A percentile compares a stretch with the other conserved stretches of the same genome.
phyloP scores from a whole-genome alignment of 352 stramenopile genomes.

The Lagenidium giganteum region DNA sequence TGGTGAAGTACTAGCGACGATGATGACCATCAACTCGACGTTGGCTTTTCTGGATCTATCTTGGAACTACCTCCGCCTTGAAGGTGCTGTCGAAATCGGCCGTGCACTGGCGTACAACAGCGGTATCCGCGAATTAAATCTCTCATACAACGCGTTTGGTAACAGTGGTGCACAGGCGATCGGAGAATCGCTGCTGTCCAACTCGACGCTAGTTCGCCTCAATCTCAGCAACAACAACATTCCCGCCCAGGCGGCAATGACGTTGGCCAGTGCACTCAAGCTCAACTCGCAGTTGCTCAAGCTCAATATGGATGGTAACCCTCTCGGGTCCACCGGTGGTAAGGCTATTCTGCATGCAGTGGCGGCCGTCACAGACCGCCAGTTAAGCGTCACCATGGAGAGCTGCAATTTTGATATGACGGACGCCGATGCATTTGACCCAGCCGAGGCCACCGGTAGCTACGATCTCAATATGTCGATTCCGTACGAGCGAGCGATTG shows the following conservation, averaged over 20 bases:
- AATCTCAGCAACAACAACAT: slow-evolving; percentile 65
- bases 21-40: slow-evolving; percentile 70
- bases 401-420: slow-evolving; percentile 54
- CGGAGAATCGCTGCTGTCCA: slow-evolving; percentile 39
- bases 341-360: slow-evolving; percentile 42
- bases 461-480: slow-evolving; percentile 62
- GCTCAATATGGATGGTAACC: slow-evolving; percentile 45
- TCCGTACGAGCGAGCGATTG: slow-evolving; percentile 50
- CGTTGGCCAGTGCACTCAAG: slow-evolving; percentile 50
- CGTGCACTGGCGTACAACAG: slow-evolving; percentile 43
- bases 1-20: slow-evolving; percentile 69
- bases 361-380: slow-evolving; percentile 27
- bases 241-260: slow-evolving; percentile 36
- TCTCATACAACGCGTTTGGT: slow-evolving; percentile 59
- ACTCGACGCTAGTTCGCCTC: slow-evolving; percentile 34
- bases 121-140: slow-evolving; percentile 40
- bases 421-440: slow-evolving; percentile 46
- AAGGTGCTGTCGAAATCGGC: slow-evolving; percentile 48
- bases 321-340: slow-evolving; percentile 38
- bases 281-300: slow-evolving; percentile 28
- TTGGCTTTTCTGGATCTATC: slow-evolving; percentile 64
- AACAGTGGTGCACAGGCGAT: slow-evolving; percentile 47
- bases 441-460: slow-evolving; percentile 40
- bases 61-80: slow-evolving; percentile 78
- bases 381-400: slow-evolving; percentile 37